Percentiles rank a stretch among this genome's conserved stretches.
Evolutionary conservation across 345 rosid species (phyloP).

Genomic region (Linum usitatissimum): DNA sequence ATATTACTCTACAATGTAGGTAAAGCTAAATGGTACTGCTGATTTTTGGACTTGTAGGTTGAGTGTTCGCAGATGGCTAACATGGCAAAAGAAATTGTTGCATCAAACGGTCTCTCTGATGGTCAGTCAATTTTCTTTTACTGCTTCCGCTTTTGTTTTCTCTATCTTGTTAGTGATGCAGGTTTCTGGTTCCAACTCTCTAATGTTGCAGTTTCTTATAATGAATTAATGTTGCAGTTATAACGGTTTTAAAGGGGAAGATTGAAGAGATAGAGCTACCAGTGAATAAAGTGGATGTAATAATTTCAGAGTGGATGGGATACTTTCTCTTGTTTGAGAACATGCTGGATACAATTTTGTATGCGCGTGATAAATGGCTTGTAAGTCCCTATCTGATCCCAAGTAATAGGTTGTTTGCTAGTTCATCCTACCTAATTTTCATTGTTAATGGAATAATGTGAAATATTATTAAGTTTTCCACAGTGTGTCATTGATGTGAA

Average conservation of each 20-base stretch:
- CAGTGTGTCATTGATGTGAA: not conserved
- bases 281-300: conserved; percentile 75
- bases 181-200: not conserved
- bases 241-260: conserved; percentile 96
- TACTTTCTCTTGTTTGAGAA: conserved; percentile 93
- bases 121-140: conserved; percentile 27
- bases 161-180: not conserved
- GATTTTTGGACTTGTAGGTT: conserved; percentile 33
- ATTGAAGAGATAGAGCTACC: conserved; percentile 95
- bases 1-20: not conserved
- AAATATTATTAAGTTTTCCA: too few relatives aligned
- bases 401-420: not conserved
- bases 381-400: conserved; percentile 37
- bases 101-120: conserved; percentile 70
- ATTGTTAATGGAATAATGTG: not conserved
- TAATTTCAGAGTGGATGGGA: conserved; percentile 99
- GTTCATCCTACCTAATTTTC: not conserved
- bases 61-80: conserved; percentile 94
- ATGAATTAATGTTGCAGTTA: conserved; percentile 30
- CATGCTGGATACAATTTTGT: conserved; percentile 81
- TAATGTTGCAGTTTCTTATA: conserved; percentile 28
- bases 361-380: conserved; percentile 97
- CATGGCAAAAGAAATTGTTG: conserved; percentile 88
- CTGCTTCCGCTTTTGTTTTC: not conserved
- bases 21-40: conserved; percentile 7